A percentile compares a stretch with the other conserved stretches of the same genome.
Evolutionary conservation across 1,284 basidiomycete genomes (phyloP).

Genomic region (Fistulinella staudtii): DNA sequence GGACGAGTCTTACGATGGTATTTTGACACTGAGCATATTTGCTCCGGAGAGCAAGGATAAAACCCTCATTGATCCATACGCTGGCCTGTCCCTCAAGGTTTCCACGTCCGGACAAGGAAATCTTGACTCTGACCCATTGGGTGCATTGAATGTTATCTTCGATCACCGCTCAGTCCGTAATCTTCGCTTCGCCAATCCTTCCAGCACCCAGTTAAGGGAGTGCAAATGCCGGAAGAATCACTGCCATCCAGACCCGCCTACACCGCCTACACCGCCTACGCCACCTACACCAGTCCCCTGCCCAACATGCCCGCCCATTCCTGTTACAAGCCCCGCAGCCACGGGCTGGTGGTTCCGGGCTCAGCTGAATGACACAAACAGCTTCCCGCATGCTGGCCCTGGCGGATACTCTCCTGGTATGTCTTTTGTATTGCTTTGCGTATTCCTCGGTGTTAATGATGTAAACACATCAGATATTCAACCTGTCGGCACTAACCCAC

Average conservation of each 20-base stretch:
- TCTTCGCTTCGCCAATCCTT: constrained; percentile 8
- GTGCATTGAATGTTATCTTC: constrained; percentile 13
- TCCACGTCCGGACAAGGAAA: background rate
- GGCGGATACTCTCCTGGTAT: constrained; percentile 7
- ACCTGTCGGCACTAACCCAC: constrained; percentile 4
- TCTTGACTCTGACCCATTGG: constrained; percentile 1
- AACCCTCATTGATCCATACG: constrained; percentile 9
- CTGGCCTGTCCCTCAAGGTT: constrained; percentile 10
- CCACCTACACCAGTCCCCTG: background rate
- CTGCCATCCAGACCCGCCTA: background rate
- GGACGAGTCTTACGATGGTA: constrained; percentile 5
- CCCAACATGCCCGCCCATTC: constrained; percentile 1
- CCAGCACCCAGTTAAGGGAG: constrained; percentile 1
- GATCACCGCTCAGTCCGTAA: constrained; percentile 12
- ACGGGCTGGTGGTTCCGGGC: constrained; percentile 15
- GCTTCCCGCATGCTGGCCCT: constrained; percentile 4
- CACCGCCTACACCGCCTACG: background rate
- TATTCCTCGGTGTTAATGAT: background rate
- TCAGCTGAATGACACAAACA: background rate
- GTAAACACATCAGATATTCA: constrained; percentile 7
- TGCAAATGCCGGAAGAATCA: background rate
- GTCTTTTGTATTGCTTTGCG: background rate
- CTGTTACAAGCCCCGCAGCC: constrained; percentile 9
- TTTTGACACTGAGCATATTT: constrained; percentile 8
- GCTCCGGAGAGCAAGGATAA: background rate